Percentiles rank a stretch among this genome's conserved stretches.
These are phyloP conservation scores for Yarrowia divulgata DNA, from an alignment of 805 yeast species.

Conservation along the genomic window DNA sequence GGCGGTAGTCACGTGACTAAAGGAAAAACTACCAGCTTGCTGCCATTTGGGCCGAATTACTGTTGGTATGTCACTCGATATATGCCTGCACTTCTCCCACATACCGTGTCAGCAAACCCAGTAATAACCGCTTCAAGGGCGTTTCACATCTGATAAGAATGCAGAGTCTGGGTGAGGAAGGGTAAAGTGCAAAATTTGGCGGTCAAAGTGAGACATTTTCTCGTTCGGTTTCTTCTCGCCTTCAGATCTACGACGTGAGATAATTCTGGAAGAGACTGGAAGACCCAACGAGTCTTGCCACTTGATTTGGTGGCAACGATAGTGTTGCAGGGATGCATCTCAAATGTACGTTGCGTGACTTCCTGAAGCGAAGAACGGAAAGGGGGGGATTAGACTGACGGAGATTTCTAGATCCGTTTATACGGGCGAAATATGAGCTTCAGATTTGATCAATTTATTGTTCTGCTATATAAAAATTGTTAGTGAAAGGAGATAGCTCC, in stretches of 20 bases:
- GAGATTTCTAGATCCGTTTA: too few species aligned
- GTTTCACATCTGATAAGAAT: slow-evolving; percentile 15
- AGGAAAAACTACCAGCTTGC: too few species aligned
- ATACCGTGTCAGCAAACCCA: neutral
- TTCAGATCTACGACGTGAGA: neutral
- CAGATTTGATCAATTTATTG: too few species aligned
- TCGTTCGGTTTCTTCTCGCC: neutral
- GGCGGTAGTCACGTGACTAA: neutral
- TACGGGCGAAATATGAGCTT: too few species aligned
- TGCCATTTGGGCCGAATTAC: too few species aligned
- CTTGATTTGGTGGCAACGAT: slow-evolving; percentile 19
- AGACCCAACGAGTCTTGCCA: neutral
- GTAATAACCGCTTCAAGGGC: slow-evolving; percentile 3
- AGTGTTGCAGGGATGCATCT: neutral
- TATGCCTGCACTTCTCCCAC: neutral
- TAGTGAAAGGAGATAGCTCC: neutral
- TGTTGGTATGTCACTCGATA: too few species aligned
- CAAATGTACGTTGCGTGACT: slow-evolving; percentile 1
- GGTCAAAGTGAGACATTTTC: neutral
- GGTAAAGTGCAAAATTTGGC: neutral
- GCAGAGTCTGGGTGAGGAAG: neutral
- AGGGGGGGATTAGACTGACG: neutral
- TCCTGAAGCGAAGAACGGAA: neutral
- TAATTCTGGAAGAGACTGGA: slow-evolving; percentile 1
- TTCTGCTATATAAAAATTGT: too few species aligned